Evolutionary conservation across 1,139 yeast species (phyloP), one percentile per base, ranked within the genome.

Genomic region (Geotrichum candidum): DNA sequence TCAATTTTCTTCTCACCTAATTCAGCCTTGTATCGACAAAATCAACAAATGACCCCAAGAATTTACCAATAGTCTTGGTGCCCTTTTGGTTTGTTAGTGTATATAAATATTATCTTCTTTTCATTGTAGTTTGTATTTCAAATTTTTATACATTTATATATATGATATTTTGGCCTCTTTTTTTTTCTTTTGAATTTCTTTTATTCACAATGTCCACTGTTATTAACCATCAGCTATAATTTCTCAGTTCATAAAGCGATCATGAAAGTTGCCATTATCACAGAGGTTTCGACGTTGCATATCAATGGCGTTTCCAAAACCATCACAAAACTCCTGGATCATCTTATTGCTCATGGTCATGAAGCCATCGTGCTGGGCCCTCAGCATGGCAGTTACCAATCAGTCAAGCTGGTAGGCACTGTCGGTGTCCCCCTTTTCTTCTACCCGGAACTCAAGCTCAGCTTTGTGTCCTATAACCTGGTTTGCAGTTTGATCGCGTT

Each of bases 271-370:
- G 48, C 48, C 3, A 41, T 41, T 9, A 41, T 41, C 48, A 41
- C 67, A 22, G 68, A 66, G 56, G 66, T 65, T 29, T 65, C 67
- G 15, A 65, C 66, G 3, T 55, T 61, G 31, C 64, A 66, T 58
- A 63, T 66, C 31, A 66, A 66, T 48, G 68, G 68, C 15, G 68
- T 66, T 23, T 66, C 68, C 9, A 57, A 65, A 18, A 64, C 68
- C 38, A 58, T 65, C 38, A 54, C 64, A 9, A 64, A 65, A 23
- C 61, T 66, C 18, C 61, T 66, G 10, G 66, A 65, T 45, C 63
- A 63, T 46, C 61, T 65, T 23, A 60, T 61, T 53, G 65, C 60
- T 13, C 59, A 64, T 25, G 59, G 58, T 48, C 66, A 65, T 45
- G 60, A 64, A 25, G 64, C 59, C 6, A 51, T 64, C 15, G 66